Conservation (phyloP, 257 asterid genomes). For the Jasminum sambac region DNA sequence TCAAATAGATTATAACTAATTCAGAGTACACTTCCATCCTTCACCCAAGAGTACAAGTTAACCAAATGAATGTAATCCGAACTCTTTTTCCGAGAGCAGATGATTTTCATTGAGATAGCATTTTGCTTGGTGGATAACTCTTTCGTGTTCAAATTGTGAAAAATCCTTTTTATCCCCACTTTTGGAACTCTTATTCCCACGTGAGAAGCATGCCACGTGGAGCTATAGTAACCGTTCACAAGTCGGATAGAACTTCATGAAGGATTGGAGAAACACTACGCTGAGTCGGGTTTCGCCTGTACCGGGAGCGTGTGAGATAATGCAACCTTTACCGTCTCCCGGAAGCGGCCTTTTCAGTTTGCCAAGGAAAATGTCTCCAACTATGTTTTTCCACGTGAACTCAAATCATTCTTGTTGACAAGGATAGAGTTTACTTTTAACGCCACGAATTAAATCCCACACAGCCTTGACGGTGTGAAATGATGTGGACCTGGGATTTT, state of each 20-base stretch:
- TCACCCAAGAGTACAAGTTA: slow-evolving; percentile 59
- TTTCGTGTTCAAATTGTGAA: slow-evolving; percentile 58
- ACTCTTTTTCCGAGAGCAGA: not conserved
- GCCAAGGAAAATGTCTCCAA: slow-evolving; percentile 32
- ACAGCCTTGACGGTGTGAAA: slow-evolving; percentile 18
- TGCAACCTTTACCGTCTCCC: slow-evolving; percentile 33
- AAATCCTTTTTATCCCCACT: slow-evolving; percentile 53
- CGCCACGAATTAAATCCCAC: slow-evolving; percentile 31
- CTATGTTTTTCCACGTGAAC: slow-evolving; percentile 20
- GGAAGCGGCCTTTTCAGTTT: slow-evolving; percentile 17
- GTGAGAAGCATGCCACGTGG: slow-evolving; percentile 71
- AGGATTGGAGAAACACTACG: slow-evolving; percentile 61
- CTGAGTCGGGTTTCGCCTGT: slow-evolving; percentile 77
- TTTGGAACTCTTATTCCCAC: slow-evolving; percentile 67
- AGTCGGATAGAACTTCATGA: slow-evolving; percentile 51
- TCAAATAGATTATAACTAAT: slow-evolving; percentile 53
- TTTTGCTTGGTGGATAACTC: slow-evolving; percentile 39
- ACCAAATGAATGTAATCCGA: slow-evolving; percentile 29
- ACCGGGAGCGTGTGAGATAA: slow-evolving; percentile 90
- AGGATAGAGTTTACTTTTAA: slow-evolving; percentile 25
- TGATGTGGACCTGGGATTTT: not conserved
- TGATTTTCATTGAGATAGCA: slow-evolving; percentile 11
- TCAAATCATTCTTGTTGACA: slow-evolving; percentile 39
- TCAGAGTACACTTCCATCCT: slow-evolving; percentile 51
- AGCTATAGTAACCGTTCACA: slow-evolving; percentile 65